Evolutionary conservation across 139 green algal genomes (phyloP).

Genomic region (Cymbomonas tetramitiformis): DNA sequence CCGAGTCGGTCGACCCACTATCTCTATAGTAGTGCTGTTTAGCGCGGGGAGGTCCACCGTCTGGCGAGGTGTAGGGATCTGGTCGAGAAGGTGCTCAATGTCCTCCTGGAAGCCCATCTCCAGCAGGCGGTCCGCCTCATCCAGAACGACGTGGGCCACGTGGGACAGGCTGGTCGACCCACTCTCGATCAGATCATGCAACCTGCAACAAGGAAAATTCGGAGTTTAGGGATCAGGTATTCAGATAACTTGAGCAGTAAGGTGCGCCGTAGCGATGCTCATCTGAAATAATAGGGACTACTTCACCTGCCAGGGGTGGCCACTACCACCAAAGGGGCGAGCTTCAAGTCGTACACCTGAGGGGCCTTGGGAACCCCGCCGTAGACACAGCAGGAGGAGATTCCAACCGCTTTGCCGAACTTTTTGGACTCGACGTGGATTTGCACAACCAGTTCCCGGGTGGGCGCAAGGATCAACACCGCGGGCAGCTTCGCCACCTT

Average conservation of each 20-base stretch:
- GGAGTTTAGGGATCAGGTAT: too few relatives aligned
- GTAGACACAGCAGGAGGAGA: conserved; percentile 30
- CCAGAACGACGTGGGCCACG: conserved; percentile 72
- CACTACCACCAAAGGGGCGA: conserved; percentile 44
- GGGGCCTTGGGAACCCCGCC: conserved; percentile 37
- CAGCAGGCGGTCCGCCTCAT: conserved; percentile 92
- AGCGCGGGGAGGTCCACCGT: conserved; percentile 86
- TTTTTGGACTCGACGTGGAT: conserved; percentile 28
- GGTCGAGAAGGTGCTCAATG: conserved; percentile 55
- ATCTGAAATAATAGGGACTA: too few relatives aligned
- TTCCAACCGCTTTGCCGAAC: conserved; percentile 25
- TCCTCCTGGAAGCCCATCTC: conserved; percentile 93
- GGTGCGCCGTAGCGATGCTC: too few relatives aligned
- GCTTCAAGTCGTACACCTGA: conserved; percentile 58
- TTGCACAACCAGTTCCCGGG: conserved; percentile 33
- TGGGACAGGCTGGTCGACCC: too few relatives aligned
- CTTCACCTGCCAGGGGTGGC: conserved; percentile 45
- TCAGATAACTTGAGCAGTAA: too few relatives aligned
- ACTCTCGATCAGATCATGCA: too few relatives aligned
- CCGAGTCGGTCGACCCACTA: too few relatives aligned
- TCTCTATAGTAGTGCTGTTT: too few relatives aligned
- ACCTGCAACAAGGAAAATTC: too few relatives aligned
- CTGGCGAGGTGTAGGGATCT: conserved; percentile 37
- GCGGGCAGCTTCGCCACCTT: too few relatives aligned
- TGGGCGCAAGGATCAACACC: conserved; percentile 36